These are phyloP conservation scores for Podospora pseudocomata DNA, from an alignment of 495 filamentous ascomycete species.

Conservation along the genomic window DNA sequence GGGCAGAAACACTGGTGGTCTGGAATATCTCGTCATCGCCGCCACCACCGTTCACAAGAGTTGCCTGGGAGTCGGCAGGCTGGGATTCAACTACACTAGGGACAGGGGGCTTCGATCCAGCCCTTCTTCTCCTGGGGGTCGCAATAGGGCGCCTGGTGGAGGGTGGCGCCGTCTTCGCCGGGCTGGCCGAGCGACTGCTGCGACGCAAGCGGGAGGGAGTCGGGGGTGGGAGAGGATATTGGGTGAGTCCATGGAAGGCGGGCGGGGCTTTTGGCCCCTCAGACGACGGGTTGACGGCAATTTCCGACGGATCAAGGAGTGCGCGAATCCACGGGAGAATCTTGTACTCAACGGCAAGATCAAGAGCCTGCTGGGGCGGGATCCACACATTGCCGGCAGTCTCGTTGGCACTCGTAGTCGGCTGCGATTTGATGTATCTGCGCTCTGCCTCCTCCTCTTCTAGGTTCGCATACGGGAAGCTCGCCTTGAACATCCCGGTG, in stretches of 20 bases:
- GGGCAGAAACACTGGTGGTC: constrained; percentile 21
- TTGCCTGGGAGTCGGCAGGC: constrained; percentile 30
- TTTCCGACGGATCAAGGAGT: constrained; percentile 75
- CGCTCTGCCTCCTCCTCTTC: constrained; percentile 85
- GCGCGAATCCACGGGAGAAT: constrained; percentile 87
- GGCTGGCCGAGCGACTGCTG: constrained; percentile 52
- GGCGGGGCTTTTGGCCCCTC: constrained; percentile 64
- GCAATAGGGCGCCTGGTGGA: constrained; percentile 46
- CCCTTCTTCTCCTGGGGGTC: constrained; percentile 68
- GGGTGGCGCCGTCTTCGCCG: constrained; percentile 42
- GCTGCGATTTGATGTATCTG: constrained; percentile 74
- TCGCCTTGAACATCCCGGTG: constrained; percentile 99
- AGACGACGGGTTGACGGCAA: constrained; percentile 40
- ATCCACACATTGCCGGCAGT: constrained; percentile 96
- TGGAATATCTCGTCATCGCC: constrained; percentile 32
- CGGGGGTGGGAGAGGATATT: constrained; percentile 41
- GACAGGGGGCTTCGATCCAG: constrained; percentile 48
- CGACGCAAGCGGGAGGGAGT: constrained; percentile 44
- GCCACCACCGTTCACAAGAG: constrained; percentile 37
- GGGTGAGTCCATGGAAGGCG: constrained; percentile 45
- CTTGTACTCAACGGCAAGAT: constrained; percentile 72
- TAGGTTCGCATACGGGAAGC: constrained; percentile 85
- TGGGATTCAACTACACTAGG: constrained; percentile 19
- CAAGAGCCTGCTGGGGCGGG: constrained; percentile 73
- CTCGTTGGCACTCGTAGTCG: constrained; percentile 79